Conservation (phyloP, 2,329 filamentous ascomycete genomes). For the Cladosporium sp. region DNA sequence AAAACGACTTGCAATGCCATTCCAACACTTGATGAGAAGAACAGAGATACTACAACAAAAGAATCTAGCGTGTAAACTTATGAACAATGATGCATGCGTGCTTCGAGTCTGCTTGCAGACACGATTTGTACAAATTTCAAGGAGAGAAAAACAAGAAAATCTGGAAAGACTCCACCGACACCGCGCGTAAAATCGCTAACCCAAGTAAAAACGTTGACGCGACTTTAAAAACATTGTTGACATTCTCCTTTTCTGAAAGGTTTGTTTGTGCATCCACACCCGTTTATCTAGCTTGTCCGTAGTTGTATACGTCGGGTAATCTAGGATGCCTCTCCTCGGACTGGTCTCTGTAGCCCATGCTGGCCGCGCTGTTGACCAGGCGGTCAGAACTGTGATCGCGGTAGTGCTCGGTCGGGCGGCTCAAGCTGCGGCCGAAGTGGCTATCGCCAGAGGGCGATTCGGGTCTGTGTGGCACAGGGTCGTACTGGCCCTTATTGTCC, state of each 20-base stretch:
- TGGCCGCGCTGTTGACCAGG: constrained; percentile 29
- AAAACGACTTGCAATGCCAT: no score
- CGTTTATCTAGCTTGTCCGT: constrained; percentile 2
- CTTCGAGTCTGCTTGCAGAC: no score
- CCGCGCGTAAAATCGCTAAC: no score
- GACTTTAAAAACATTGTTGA: neutral
- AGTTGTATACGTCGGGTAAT: constrained; percentile 6
- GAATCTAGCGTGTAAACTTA: no score
- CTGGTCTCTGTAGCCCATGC: constrained; percentile 28
- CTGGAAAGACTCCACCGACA: no score
- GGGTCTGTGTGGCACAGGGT: constrained; percentile 23
- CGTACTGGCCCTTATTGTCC: constrained; percentile 30
- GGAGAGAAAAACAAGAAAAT: no score
- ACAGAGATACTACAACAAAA: no score
- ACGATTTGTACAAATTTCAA: no score
- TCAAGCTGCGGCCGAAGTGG: constrained; percentile 10
- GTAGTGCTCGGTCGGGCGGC: constrained; percentile 14
- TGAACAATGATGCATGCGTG: no score
- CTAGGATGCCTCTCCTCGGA: constrained; percentile 17
- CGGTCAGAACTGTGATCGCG: constrained; percentile 27
- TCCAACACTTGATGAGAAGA: no score
- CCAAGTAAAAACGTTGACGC: no score
- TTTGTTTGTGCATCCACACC: neutral
- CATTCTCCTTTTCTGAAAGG: neutral
- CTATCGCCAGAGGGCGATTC: constrained; percentile 16